Percentiles rank a stretch among this genome's conserved stretches.
Conservation (phyloP, 768 basidiomycete species). For the Inosperma sp. region DNA sequence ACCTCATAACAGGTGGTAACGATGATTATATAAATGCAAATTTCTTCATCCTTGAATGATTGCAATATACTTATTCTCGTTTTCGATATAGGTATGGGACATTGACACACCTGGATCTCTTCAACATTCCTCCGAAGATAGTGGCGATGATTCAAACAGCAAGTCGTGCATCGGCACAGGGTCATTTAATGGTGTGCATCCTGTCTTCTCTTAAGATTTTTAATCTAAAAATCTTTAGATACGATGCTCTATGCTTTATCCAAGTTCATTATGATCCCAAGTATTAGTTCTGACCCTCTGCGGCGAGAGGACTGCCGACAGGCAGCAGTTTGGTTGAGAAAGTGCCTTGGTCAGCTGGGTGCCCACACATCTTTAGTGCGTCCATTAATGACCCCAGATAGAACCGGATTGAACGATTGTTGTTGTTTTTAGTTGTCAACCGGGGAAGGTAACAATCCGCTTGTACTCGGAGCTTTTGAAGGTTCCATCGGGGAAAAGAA, state of each 20-base stretch:
- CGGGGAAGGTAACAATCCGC: constrained; percentile 72
- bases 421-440: constrained; percentile 69
- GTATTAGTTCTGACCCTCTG: constrained; percentile 63
- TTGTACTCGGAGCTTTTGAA: constrained; percentile 85
- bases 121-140: constrained; percentile 12
- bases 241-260: constrained; percentile 74
- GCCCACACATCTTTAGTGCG: constrained; percentile 73
- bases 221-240: constrained; percentile 38
- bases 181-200: constrained; percentile 22
- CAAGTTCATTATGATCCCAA: constrained; percentile 84
- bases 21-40: constrained; percentile 79
- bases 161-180: constrained; percentile 21
- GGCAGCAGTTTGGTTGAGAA: constrained; percentile 88
- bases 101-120: constrained; percentile 32
- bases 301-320: constrained; percentile 89
- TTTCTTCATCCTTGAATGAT: not conserved
- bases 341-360: constrained; percentile 83
- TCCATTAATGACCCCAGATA: not conserved
- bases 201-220: not conserved
- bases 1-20: constrained; percentile 75
- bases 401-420: not conserved
- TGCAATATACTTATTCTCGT: not conserved
- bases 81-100: constrained; percentile 48
- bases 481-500: constrained; percentile 55
- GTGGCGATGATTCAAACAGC: constrained; percentile 14